Evolutionary conservation across 106 monocot species (phyloP), one percentile per base, ranked within the genome.

Genomic region (Triglochin maritima): DNA sequence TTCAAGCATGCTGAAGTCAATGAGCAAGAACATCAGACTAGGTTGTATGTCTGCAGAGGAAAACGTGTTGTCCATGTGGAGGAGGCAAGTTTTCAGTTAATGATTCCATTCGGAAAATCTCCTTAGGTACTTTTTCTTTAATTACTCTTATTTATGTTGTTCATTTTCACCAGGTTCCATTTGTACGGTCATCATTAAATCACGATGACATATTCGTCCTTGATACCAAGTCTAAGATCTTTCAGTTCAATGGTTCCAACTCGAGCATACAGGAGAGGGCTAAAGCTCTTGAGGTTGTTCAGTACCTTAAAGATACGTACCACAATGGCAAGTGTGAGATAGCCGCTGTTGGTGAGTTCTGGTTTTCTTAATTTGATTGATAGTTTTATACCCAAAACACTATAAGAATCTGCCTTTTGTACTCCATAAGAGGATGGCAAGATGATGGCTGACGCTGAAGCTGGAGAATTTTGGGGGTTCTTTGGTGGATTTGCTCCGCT

Each of bases 401-500:
- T 66, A 2, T 63, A 3, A 63, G 46, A 51, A 10, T 5, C 15
- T 29, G 50, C 12, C 29, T 29, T 29, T 29, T 29, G 29, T 29
- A 29, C 29, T 1, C 29, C 29, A 29, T 29, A 63, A 95, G 94
- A 90, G 79, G 94, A 95, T 81, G 94, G 90, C 17, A 83, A 72
- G 64, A 72, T 95, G 68, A 90, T 95, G 94, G 90, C 94, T 71
- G 90, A 95, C 83, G 82, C 85, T 57, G 94, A 85, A 58, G 73
- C 94, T 58, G 90, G 90, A 75, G 94, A 95, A 60, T 95, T 95
- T 49, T 95, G 90, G 94, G 85, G 73, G 51, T 69, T 85, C 54
- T 95, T 95, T 80, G 94, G 94, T 77, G 94, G 94, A 48, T 95
- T 95, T 83, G 94, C 90, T 64, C 94, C 94, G 68, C 94, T 95